phyloP scores from a whole-genome alignment of 1,284 basidiomycete genomes.

The Limonomyces culmigenus region DNA sequence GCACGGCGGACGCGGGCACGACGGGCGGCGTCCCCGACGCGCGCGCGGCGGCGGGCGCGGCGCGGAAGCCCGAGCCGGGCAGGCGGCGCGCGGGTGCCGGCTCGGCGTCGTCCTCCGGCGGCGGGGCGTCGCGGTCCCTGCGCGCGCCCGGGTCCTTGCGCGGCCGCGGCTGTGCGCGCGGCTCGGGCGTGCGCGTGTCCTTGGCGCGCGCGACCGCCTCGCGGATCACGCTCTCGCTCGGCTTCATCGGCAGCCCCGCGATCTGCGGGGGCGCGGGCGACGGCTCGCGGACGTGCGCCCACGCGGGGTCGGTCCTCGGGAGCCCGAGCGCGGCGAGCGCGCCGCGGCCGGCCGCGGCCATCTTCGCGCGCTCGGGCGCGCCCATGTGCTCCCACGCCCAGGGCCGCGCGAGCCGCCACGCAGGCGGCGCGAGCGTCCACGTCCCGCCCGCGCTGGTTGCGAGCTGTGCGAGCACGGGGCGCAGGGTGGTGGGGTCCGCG shows the following conservation, averaged over 20 bases:
- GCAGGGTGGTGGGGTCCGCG: too few species aligned
- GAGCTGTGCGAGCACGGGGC: too few species aligned
- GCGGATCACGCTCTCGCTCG: not conserved
- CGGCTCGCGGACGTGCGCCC: conserved; percentile 22
- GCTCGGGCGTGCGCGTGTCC: conserved; percentile 19
- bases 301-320: conserved; percentile 35
- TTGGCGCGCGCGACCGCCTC: conserved; percentile 13
- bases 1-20: too few species aligned
- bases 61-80: conserved; percentile 39
- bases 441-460: conserved; percentile 15
- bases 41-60: too few species aligned
- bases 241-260: conserved; percentile 6
- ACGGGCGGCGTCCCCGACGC: too few species aligned
- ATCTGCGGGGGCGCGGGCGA: conserved; percentile 3
- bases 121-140: conserved; percentile 11
- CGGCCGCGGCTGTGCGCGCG: conserved; percentile 2
- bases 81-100: conserved; percentile 13
- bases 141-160: conserved; percentile 7
- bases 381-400: conserved; percentile 35
- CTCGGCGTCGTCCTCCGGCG: not conserved
- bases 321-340: conserved; percentile 30
- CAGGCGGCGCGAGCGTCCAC: conserved; percentile 34
- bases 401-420: conserved; percentile 54
- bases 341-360: conserved; percentile 31
- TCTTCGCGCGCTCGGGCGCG: conserved; percentile 22